phyloP scores from a whole-genome alignment of 2,329 filamentous ascomycete species.

The Penicillium rolfsii region DNA sequence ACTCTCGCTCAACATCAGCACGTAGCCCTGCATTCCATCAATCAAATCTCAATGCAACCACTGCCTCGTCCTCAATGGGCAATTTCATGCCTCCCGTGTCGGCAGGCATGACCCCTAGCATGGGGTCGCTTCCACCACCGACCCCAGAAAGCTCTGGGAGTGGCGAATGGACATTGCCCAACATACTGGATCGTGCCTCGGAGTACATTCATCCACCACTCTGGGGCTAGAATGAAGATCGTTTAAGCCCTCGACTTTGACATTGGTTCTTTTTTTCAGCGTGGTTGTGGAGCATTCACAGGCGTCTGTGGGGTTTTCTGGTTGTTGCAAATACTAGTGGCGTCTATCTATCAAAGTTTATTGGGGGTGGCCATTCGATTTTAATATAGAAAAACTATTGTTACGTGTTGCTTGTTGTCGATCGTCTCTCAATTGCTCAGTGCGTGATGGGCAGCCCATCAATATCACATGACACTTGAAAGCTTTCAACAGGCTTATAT shows the following conservation, averaged over 20 bases:
- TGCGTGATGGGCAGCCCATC: background rate
- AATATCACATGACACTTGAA: background rate
- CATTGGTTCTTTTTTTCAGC: constrained; percentile 14
- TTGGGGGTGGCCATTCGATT: background rate
- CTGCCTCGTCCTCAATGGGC: constrained; percentile 19
- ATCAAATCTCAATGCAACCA: constrained; percentile 13
- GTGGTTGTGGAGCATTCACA: constrained; percentile 14
- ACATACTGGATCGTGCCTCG: constrained; percentile 50
- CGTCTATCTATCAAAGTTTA: background rate
- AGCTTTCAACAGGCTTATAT: background rate
- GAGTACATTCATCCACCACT: constrained; percentile 54
- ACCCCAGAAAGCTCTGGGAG: constrained; percentile 53
- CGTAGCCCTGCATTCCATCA: constrained; percentile 27
- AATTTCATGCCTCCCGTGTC: constrained; percentile 23
- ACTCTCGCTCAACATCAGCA: constrained; percentile 22
- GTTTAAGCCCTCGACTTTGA: background rate
- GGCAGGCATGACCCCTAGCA: constrained; percentile 38
- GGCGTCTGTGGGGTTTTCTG: constrained; percentile 7
- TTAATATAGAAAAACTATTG: background rate
- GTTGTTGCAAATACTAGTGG: background rate
- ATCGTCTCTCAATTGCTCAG: background rate
- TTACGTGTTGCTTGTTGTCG: constrained; percentile 8
- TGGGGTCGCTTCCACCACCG: constrained; percentile 47
- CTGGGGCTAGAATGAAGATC: constrained; percentile 38
- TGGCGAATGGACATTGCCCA: constrained; percentile 51